Conservation (phyloP, 768 basidiomycete genomes). For the Leucocoprinus sp. region DNA sequence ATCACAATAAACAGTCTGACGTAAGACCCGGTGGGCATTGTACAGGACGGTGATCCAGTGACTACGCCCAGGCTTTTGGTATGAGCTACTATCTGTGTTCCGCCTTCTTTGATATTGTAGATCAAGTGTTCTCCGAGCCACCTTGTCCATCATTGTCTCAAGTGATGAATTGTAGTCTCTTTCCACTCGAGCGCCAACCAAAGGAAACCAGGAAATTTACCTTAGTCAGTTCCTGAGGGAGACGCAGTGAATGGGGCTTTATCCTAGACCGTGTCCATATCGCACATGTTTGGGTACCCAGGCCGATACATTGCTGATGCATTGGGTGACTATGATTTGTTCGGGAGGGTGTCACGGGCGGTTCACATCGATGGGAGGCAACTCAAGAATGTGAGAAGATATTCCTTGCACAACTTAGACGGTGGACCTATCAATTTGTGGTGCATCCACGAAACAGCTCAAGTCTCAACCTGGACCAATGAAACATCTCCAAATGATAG, state of each 20-base stretch:
- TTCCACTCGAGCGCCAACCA: too few relatives aligned
- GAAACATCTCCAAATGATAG: constrained; percentile 3
- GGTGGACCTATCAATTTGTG: constrained; percentile 1
- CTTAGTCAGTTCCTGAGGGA: too few relatives aligned
- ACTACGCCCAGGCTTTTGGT: too few relatives aligned
- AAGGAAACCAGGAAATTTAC: too few relatives aligned
- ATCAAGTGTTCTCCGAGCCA: too few relatives aligned
- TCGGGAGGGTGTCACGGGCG: neutral
- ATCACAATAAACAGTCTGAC: too few relatives aligned
- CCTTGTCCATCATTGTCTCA: too few relatives aligned
- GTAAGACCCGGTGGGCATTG: too few relatives aligned
- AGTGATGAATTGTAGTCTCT: too few relatives aligned
- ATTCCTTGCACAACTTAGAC: neutral
- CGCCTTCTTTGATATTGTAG: too few relatives aligned
- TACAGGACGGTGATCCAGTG: too few relatives aligned
- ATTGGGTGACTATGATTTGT: constrained; percentile 7
- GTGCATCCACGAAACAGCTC: neutral
- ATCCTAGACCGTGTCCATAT: constrained; percentile 1
- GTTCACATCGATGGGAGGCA: constrained; percentile 9
- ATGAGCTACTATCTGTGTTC: too few relatives aligned
- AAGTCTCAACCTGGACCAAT: constrained; percentile 3
- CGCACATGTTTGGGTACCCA: neutral
- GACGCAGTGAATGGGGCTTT: neutral
- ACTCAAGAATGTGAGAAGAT: constrained; percentile 7
- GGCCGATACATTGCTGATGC: constrained; percentile 3